Evolutionary conservation across 495 filamentous ascomycete species (phyloP), one percentile per base, ranked within the genome.

Genomic region (Penicillium angulare): DNA sequence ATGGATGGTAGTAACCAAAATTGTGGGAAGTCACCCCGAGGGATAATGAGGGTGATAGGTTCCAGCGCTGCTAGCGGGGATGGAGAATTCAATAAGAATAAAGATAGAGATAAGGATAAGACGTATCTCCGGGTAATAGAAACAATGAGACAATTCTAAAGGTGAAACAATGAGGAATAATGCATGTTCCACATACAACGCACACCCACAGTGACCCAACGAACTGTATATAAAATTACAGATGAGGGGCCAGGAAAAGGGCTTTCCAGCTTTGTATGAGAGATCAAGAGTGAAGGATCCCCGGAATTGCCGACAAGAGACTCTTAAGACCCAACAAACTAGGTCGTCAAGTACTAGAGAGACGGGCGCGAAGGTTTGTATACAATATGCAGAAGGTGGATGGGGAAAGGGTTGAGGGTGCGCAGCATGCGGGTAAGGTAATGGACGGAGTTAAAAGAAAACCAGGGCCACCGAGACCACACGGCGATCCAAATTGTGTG

Each of bases 371-470:
- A 23, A 33, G 22, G 39, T 22, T 56, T 56, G 61, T 63, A 65
- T 64, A 70, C 53, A 52, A 57, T 52, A 57, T 52, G 43, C 53
- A 48, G 53, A 44, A 57, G 39, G 51, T 49, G 57, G 57, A 50
- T 57, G 43, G 49, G 55, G 55, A 51, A 55, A 55, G 27, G 27
- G 27, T 31, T 31, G 27, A 31, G 27, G 50, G 45, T 50, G 56
- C 53, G 61, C 55, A 47, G 43, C 49, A 55, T 64, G 65, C 59
- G 56, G 57, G 59, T 66, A 61, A 65, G 57, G 67, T 59, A 63
- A 61, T 56, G 57, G 54, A 53, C 55, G 60, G 65, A 68, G 62
- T 66, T 64, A 68, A 66, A 71, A 67, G 60, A 49, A 58, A 63
- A 58, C 43, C 58, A 55, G 56, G 48, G 48, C 50, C 31, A 52